A percentile compares a stretch with the other conserved stretches of the same genome.
Conservation (phyloP, 2,329 filamentous ascomycete species). For the Pleoardoris graminearum region DNA sequence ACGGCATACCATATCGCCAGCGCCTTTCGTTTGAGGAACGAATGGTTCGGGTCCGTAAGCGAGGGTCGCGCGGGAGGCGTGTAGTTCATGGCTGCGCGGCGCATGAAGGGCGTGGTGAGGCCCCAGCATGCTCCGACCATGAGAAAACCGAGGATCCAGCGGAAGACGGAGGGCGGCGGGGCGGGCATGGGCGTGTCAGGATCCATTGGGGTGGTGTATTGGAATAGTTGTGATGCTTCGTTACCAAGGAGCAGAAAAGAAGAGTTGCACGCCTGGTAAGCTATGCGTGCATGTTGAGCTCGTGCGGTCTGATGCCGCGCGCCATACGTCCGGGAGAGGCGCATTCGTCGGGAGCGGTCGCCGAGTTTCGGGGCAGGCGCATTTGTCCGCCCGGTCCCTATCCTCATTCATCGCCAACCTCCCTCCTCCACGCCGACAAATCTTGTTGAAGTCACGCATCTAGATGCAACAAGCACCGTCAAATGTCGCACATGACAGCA, state of each 20-base stretch:
- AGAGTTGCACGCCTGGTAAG: neutral
- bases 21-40: constrained; percentile 65
- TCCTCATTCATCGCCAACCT: neutral
- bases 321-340: constrained; percentile 3
- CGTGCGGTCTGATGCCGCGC: neutral
- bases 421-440: neutral
- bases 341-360: constrained; percentile 6
- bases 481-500: neutral
- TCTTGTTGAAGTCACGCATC: neutral
- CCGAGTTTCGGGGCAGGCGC: constrained; percentile 8
- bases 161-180: constrained; percentile 59
- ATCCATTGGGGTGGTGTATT: constrained; percentile 32
- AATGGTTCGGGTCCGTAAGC: constrained; percentile 47
- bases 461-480: neutral
- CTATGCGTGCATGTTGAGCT: constrained; percentile 9
- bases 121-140: constrained; percentile 93
- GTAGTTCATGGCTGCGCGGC: constrained; percentile 78
- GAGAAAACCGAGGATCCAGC: constrained; percentile 86
- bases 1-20: constrained; percentile 73
- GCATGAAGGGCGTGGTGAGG: constrained; percentile 86
- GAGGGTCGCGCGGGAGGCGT: constrained; percentile 52
- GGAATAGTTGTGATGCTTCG: no score
- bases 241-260: neutral
- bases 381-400: neutral
- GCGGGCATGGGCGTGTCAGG: constrained; percentile 31